Evolutionary conservation across 129 eudicot genomes (phyloP).

Genomic region (Heracleum sosnowskyi): DNA sequence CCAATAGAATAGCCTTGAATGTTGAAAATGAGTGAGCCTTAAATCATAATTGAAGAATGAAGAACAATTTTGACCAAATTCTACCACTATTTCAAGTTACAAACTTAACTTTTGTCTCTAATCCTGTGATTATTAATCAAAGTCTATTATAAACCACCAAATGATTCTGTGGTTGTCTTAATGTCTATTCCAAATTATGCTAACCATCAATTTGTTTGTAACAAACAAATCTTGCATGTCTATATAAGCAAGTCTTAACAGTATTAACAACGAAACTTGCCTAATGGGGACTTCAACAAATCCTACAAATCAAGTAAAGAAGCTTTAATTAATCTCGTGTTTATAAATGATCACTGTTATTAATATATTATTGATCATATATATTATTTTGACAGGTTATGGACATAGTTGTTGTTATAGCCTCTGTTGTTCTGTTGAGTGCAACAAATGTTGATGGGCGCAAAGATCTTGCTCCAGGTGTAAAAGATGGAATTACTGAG

Average conservation of each 20-base stretch:
- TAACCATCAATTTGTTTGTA: background rate
- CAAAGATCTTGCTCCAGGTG: background rate
- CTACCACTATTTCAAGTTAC: background rate
- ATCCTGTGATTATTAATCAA: background rate
- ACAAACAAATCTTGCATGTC: background rate
- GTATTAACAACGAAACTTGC: background rate
- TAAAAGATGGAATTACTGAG: constrained; percentile 8
- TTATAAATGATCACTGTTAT: background rate
- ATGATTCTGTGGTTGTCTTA: too few species aligned
- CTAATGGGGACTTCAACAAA: constrained; percentile 11
- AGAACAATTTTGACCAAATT: background rate
- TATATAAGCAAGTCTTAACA: background rate
- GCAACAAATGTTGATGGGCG: constrained; percentile 30
- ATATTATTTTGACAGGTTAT: constrained; percentile 22
- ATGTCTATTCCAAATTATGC: background rate
- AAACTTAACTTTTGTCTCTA: too few species aligned
- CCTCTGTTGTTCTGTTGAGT: constrained; percentile 22
- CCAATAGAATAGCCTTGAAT: background rate
- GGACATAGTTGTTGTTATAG: constrained; percentile 10
- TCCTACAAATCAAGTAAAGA: background rate
- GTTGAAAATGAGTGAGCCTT: background rate
- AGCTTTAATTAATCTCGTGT: background rate
- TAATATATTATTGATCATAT: background rate
- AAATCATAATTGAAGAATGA: too few species aligned
- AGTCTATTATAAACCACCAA: background rate